Percentiles rank a stretch among this genome's conserved stretches.
Evolutionary conservation across 1,284 basidiomycete species (phyloP).

Genomic region (Tetrapyrgos nigripes): DNA sequence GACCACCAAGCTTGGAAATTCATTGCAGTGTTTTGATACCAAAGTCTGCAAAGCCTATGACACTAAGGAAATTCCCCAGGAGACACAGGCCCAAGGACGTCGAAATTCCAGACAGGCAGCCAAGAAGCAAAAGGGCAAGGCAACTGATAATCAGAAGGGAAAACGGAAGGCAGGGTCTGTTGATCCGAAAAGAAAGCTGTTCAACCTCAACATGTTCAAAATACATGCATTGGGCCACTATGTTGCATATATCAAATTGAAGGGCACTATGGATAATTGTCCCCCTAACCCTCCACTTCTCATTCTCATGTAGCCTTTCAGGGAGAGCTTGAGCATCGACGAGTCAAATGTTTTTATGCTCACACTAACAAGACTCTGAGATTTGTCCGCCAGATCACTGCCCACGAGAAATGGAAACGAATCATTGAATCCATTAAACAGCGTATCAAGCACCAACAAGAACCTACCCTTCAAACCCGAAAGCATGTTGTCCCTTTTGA

Average conservation of each 20-base stretch:
- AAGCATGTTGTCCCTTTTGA: no score
- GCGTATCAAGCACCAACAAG: background rate
- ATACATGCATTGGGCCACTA: constrained; percentile 15
- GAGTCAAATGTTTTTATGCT: constrained; percentile 37
- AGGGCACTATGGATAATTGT: constrained; percentile 17
- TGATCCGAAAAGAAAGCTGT: constrained; percentile 23
- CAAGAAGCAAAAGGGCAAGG: background rate
- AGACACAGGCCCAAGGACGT: constrained; percentile 28
- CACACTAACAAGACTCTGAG: constrained; percentile 36
- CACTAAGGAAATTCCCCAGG: constrained; percentile 34
- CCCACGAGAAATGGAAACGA: constrained; percentile 19
- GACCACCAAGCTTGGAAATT: background rate
- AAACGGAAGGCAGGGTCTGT: constrained; percentile 29
- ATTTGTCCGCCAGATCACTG: constrained; percentile 30
- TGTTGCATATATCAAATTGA: background rate
- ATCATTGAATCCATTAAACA: background rate
- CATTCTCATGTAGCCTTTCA: constrained; percentile 12
- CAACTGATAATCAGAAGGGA: background rate
- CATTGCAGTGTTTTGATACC: constrained; percentile 25
- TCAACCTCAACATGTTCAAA: constrained; percentile 33
- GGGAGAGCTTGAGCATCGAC: constrained; percentile 39
- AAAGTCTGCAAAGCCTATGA: constrained; percentile 24
- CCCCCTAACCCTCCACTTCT: constrained; percentile 19
- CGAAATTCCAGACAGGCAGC: constrained; percentile 11
- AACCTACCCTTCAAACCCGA: no score